These are phyloP conservation scores for Lepiota brunneoincarnata DNA, from an alignment of 768 basidiomycete species.

Conservation along the genomic window DNA sequence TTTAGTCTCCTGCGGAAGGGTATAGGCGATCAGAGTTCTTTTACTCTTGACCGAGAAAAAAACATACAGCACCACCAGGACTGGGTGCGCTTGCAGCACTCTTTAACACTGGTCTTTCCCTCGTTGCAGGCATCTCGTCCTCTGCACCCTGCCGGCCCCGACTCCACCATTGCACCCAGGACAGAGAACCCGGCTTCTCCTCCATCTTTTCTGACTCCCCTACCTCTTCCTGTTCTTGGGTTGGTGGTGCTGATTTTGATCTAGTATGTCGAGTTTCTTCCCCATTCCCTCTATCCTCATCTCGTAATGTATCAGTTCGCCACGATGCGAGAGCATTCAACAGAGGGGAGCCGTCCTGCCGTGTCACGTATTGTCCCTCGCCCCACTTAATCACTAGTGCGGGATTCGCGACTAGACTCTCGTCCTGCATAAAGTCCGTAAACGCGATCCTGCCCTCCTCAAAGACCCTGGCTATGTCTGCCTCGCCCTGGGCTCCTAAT, in stretches of 20 bases:
- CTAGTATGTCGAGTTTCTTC: conserved; percentile 19
- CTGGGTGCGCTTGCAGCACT: conserved; percentile 21
- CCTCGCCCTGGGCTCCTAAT: conserved; percentile 37
- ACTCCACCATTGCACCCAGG: conserved; percentile 88
- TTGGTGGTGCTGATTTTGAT: conserved; percentile 37
- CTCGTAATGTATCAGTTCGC: conserved; percentile 44
- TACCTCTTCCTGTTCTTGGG: conserved; percentile 18
- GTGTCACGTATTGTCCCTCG: conserved; percentile 66
- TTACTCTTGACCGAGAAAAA: background rate
- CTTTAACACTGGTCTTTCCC: conserved; percentile 11
- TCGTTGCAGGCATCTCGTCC: conserved; percentile 12
- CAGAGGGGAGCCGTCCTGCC: conserved; percentile 68
- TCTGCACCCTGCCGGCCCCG: conserved; percentile 44
- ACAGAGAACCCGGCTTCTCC: conserved; percentile 51
- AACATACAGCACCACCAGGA: conserved; percentile 11
- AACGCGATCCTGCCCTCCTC: conserved; percentile 63
- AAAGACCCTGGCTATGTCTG: conserved; percentile 57
- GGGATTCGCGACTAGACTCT: conserved; percentile 55
- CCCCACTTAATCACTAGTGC: conserved; percentile 75
- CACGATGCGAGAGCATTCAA: conserved; percentile 73
- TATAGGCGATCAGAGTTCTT: background rate
- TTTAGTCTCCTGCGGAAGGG: background rate
- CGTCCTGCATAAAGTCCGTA: conserved; percentile 62
- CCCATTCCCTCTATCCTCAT: conserved; percentile 24
- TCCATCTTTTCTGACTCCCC: conserved; percentile 14